These are phyloP conservation scores for Senna tora DNA, from an alignment of 306 rosid species.

Conservation along the genomic window DNA sequence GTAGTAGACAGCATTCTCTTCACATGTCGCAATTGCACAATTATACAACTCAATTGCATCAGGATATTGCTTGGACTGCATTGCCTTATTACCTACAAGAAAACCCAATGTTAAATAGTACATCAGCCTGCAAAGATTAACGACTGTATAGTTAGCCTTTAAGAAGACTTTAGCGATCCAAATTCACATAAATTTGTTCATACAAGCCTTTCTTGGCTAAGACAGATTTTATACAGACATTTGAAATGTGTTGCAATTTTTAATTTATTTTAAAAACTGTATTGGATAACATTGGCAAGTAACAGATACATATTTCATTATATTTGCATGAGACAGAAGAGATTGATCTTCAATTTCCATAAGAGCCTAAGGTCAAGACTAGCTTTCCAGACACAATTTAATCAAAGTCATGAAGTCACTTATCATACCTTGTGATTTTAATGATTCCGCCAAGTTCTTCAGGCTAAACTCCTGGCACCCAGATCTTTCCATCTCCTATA, in stretches of 20 bases:
- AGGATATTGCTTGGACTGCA: conserved; percentile 64
- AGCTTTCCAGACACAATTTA: conserved; percentile 32
- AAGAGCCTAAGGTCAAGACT: neutral
- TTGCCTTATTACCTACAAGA: conserved; percentile 77
- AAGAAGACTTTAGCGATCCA: conserved; percentile 21
- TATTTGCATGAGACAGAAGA: neutral
- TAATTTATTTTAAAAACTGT: neutral
- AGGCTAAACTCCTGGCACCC: conserved; percentile 56
- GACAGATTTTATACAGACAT: neutral
- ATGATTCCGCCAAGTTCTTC: conserved; percentile 74
- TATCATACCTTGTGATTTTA: conserved; percentile 77
- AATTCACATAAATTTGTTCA: conserved; percentile 20
- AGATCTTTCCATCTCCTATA: conserved; percentile 88
- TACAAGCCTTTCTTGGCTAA: conserved; percentile 1
- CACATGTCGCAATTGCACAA: conserved; percentile 75
- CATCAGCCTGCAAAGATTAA: conserved; percentile 31
- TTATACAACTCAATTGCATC: conserved; percentile 83
- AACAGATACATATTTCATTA: neutral
- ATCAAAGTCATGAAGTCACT: conserved; percentile 24
- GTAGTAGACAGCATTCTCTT: conserved; percentile 78
- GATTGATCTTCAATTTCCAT: neutral
- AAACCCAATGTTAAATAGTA: conserved; percentile 36
- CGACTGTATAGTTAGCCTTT: conserved; percentile 19
- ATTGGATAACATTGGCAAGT: conserved; percentile 4
- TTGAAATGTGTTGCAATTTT: conserved; percentile 11